These are phyloP conservation scores for Nematocida ausubeli DNA, from an alignment of 371 early-diverging fungal species.

Conservation along the genomic window DNA sequence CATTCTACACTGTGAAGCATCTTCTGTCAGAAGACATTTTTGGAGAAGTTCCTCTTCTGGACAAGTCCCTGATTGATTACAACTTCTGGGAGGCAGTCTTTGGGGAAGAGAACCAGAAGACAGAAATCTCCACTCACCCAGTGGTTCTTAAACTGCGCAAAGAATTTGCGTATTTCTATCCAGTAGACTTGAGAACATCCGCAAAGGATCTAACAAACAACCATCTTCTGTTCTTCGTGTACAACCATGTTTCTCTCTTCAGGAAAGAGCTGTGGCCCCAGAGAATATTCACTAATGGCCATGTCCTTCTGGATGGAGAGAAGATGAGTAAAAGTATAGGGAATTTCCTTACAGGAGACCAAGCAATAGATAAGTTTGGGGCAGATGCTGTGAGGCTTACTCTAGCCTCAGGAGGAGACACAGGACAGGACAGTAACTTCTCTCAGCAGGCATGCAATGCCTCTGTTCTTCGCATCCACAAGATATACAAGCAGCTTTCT, in stretches of 20 bases:
- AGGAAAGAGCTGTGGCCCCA: conserved; percentile 84
- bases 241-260: conserved; percentile 96
- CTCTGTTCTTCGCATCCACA: conserved; percentile 83
- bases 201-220: conserved; percentile 97
- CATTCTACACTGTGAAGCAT: conserved; percentile 95
- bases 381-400: conserved; percentile 93
- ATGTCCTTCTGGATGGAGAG: conserved; percentile 85
- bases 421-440: conserved; percentile 97
- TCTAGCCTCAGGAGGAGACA: conserved; percentile 87
- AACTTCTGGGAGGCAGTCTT: conserved; percentile 90
- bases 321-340: conserved; percentile 99
- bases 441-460: conserved; percentile 88
- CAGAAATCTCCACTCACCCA: conserved; percentile 7
- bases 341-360: conserved; percentile 86
- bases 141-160: conserved; percentile 50
- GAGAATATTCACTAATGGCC: conserved; percentile 88
- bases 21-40: conserved; percentile 75
- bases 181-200: conserved; percentile 88
- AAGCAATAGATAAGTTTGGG: conserved; percentile 81
- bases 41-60: conserved; percentile 77
- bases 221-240: conserved; percentile 95
- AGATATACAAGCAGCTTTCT: conserved; percentile 72
- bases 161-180: conserved; percentile 88
- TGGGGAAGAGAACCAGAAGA: conserved; percentile 69
- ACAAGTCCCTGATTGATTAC: conserved; percentile 79